Base-by-base conservation (phyloP, 768 basidiomycete genomes). In the Trichaptum fuscoviolaceum region DNA sequence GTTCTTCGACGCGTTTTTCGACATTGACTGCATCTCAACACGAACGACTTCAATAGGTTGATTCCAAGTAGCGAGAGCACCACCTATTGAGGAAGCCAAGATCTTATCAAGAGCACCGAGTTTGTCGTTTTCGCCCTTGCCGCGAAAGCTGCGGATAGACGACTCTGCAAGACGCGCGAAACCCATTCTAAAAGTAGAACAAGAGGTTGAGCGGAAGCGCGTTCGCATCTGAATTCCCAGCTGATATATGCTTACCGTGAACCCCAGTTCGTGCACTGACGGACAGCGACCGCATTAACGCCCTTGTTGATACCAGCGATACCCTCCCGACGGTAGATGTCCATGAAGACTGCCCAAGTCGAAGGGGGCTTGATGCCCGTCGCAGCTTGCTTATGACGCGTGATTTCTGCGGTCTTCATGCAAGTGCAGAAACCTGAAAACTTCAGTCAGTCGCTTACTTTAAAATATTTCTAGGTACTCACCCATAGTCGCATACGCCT, bases 401-500 rank as follows among this genome's bases (percentile, higher is more conserved):
- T 98, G 70, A 99, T 99, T 78, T 96, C 95, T 69, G 87, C 97
- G 24, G 97, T 99, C 80, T 99, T 99, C 97, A 99, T 99, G 78
- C 95, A 97, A 58, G 96, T 98, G 79, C 95, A 96, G 82, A 99
- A 95, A 72, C 96, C 95, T 97, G 65, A 62, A 8, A 26, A 18
- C 58, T 60, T 36, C 69, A 7, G 36, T 65, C 60, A 65, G n/a
- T 36, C 64, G 61, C 64, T 10, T 66, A 35, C 58, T 66, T 58
- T 24, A 20, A 59, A 10, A 27, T 17, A n/a, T 30, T 34, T 27
- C 12, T 8, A 35, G 67, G 69, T 30, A 84, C 90, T 75, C 74
- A 96, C 97, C 97, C 96, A 99, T 99, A n/a, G 97, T 99, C 68
- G 95, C 96, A 75, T 99, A 99, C 30, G 97, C 96, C 79, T 99